These are phyloP conservation scores for Fraxinus ornus DNA, from an alignment of 305 asterid species.

Conservation along the genomic window DNA sequence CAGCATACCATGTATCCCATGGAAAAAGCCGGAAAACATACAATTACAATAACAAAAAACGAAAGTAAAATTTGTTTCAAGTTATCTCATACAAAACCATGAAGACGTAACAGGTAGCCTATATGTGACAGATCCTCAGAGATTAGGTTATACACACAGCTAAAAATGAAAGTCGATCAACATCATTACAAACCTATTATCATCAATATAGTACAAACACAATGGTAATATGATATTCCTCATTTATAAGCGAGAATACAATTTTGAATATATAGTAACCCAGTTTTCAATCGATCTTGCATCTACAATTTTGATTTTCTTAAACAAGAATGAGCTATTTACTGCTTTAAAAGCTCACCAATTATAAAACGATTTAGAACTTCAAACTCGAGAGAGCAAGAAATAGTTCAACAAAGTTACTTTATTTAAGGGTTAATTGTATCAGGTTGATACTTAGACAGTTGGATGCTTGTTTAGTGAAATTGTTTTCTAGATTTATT, in stretches of 20 bases:
- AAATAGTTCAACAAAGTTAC: neutral
- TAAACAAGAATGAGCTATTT: neutral
- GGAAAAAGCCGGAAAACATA: neutral
- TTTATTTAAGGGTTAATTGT: neutral
- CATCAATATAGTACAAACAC: neutral
- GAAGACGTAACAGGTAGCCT: neutral
- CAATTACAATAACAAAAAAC: neutral
- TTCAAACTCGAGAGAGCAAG: neutral
- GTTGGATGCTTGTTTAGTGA: neutral
- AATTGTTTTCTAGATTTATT: neutral
- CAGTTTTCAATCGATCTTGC: neutral
- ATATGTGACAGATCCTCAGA: neutral
- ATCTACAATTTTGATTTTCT: neutral
- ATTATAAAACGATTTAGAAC: neutral
- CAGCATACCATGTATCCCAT: neutral
- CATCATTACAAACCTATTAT: neutral
- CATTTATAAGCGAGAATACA: neutral
- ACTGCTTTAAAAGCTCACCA: neutral
- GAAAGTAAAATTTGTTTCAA: neutral
- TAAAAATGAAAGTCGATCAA: neutral
- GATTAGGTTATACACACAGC: neutral
- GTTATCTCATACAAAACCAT: neutral
- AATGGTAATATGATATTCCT: neutral
- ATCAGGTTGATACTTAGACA: neutral
- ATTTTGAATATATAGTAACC: neutral